Evolutionary conservation across 768 basidiomycete species (phyloP).

Genomic region (Hygrophorus russula): DNA sequence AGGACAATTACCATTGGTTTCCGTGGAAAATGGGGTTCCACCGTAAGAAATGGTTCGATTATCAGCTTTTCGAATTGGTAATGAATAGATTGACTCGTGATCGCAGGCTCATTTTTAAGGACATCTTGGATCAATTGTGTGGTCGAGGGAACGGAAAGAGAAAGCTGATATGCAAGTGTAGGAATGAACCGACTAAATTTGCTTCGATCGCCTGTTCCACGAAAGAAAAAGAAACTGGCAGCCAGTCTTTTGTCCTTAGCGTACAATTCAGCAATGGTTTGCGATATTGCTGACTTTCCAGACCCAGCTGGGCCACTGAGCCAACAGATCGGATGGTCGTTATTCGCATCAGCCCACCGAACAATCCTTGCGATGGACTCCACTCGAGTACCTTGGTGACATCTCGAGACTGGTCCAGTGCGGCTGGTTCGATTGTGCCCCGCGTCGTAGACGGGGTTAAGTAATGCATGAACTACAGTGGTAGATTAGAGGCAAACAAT

Average conservation of each 20-base stretch:
- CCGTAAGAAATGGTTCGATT: slow-evolving; percentile 12
- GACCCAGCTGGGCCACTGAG: too few relatives aligned
- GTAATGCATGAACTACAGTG: too few relatives aligned
- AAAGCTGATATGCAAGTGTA: slow-evolving; percentile 23
- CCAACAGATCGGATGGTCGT: too few relatives aligned
- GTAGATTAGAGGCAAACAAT: too few relatives aligned
- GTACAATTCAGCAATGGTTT: slow-evolving; percentile 15
- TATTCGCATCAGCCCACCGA: too few relatives aligned
- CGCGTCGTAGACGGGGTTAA: too few relatives aligned
- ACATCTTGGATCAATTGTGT: background rate
- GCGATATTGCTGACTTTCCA: slow-evolving; percentile 24
- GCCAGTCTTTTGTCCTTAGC: slow-evolving; percentile 11
- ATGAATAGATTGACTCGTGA: background rate
- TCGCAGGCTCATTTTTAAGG: background rate
- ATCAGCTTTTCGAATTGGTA: slow-evolving; percentile 23
- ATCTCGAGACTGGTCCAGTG: too few relatives aligned
- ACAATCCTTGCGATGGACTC: too few relatives aligned
- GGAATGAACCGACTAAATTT: slow-evolving; percentile 17
- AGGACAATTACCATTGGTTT: slow-evolving; percentile 20
- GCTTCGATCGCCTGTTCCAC: slow-evolving; percentile 15
- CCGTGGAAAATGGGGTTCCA: background rate
- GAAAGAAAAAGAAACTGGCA: slow-evolving; percentile 21
- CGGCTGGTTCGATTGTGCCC: too few relatives aligned
- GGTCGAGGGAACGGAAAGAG: background rate
- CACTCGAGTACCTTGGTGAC: too few relatives aligned